These are phyloP conservation scores for Coleophoma crateriformis DNA, from an alignment of 2,329 filamentous ascomycete species.

Conservation along the genomic window DNA sequence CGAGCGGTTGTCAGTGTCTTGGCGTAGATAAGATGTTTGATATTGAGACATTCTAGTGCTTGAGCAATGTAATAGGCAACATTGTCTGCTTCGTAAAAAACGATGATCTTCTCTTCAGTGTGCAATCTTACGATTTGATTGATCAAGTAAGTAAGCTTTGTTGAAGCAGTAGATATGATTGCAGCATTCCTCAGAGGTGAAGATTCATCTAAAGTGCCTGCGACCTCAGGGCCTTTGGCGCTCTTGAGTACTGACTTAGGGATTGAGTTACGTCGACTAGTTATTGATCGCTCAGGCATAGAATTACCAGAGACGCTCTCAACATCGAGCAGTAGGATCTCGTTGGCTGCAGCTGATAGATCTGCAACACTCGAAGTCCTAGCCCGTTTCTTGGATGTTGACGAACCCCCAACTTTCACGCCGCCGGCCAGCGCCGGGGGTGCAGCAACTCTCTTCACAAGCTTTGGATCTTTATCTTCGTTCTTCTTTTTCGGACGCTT, in stretches of 20 bases:
- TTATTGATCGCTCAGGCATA: not conserved
- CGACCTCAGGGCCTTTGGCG: constrained; percentile 13
- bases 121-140: constrained; percentile 66
- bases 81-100: constrained; percentile 90
- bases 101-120: constrained; percentile 73
- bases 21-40: constrained; percentile 63
- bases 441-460: constrained; percentile 4
- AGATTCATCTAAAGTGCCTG: constrained; percentile 8
- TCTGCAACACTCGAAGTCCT: not conserved
- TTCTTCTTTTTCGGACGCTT: constrained; percentile 1
- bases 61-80: constrained; percentile 81
- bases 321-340: not conserved
- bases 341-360: not conserved
- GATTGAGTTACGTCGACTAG: not conserved
- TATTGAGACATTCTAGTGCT: constrained; percentile 67
- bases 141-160: constrained; percentile 82
- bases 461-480: constrained; percentile 3
- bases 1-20: constrained; percentile 53
- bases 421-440: constrained; percentile 15
- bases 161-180: constrained; percentile 72
- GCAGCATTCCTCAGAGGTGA: constrained; percentile 30
- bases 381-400: constrained; percentile 10
- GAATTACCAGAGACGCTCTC: not conserved
- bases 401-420: constrained; percentile 11
- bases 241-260: constrained; percentile 15